Percentiles rank a stretch among this genome's conserved stretches.
phyloP scores from a whole-genome alignment of 768 basidiomycete species.

The Lactifluus volemus region DNA sequence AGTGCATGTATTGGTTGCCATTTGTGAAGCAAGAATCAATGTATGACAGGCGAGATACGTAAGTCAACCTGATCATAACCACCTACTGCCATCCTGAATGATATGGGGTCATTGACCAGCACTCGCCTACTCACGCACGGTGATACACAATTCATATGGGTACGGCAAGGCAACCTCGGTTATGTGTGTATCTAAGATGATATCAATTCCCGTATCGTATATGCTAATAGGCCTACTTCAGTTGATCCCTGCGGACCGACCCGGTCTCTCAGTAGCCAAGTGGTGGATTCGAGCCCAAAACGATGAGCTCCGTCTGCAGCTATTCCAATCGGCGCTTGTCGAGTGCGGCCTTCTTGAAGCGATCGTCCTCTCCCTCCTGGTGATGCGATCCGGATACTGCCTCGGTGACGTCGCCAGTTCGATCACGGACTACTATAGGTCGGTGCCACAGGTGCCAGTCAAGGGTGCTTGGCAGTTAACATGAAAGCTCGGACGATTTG shows the following conservation, averaged over 20 bases:
- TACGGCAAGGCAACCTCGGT: not conserved
- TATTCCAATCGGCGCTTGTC: constrained; percentile 9
- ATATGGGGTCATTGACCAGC: not conserved
- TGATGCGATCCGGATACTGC: constrained; percentile 5
- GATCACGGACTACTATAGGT: too few relatives aligned
- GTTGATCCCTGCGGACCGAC: constrained; percentile 8
- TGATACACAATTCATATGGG: constrained; percentile 6
- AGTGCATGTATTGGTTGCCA: constrained; percentile 13
- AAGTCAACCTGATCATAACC: not conserved
- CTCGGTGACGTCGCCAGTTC: not conserved
- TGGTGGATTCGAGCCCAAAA: constrained; percentile 5
- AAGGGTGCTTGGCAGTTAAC: too few relatives aligned
- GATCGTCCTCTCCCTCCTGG: constrained; percentile 3
- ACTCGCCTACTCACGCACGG: constrained; percentile 5
- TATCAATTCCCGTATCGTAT: not conserved
- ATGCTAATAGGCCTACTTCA: not conserved
- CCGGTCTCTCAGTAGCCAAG: constrained; percentile 10
- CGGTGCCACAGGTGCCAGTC: too few relatives aligned
- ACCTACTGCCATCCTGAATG: not conserved
- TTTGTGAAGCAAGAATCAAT: constrained; percentile 3
- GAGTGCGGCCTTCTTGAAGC: constrained; percentile 7
- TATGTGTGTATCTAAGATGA: not conserved
- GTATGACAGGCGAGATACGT: not conserved
- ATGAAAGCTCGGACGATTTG: too few relatives aligned
- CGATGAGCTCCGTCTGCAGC: constrained; percentile 3